Evolutionary conservation across 805 yeast genomes (phyloP), one percentile per base, ranked within the genome.

Genomic region (Candida xyloterini): DNA sequence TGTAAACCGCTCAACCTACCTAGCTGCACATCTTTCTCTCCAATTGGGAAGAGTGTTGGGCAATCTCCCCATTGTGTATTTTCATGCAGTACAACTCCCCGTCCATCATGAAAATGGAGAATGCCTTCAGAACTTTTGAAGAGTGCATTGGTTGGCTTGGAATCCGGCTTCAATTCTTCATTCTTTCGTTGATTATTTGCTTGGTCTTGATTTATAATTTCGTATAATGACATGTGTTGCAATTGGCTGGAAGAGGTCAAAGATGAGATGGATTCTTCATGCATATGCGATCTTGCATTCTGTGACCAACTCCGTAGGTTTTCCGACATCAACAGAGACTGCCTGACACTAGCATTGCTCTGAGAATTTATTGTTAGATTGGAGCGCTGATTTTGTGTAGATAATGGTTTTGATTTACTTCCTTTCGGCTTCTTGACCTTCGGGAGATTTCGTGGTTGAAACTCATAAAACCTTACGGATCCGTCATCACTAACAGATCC

Each of bases 401-500:
- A 30, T 10, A n/a, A n/a, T 2, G 21, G n/a, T 26, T 38, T 38
- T 10, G 50, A 48, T 28, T 31, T 44, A 11, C 18, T 30, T 9
- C 11, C 20, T 24, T 43, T 40, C 21, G 42, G 25, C 24, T 47
- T 60, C 42, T 63, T 62, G 13, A 60, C 47, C 31, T 61, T 65
- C 4, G 70, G 68, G 28, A 73, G 50, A 25, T 66, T 59, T 43
- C 67, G 56, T 3, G 78, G 79, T 10, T 69, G 64, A 43, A 78
- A 74, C 44, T 78, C 82, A 74, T 79, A 78, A 26, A 76, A 60
- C 14, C 71, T 49, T 7, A 78, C 50, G 16, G 62, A 60, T 3
- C 80, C 78, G 47, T 78, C 84, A 41, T 77, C 80, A 8, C 79
- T 79, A 14, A 70, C 78, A 10, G 76, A 62, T 4, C 77, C 78